These are phyloP conservation scores for Sclerospora graminicola DNA, from an alignment of 352 stramenopile genomes.

Conservation along the genomic window DNA sequence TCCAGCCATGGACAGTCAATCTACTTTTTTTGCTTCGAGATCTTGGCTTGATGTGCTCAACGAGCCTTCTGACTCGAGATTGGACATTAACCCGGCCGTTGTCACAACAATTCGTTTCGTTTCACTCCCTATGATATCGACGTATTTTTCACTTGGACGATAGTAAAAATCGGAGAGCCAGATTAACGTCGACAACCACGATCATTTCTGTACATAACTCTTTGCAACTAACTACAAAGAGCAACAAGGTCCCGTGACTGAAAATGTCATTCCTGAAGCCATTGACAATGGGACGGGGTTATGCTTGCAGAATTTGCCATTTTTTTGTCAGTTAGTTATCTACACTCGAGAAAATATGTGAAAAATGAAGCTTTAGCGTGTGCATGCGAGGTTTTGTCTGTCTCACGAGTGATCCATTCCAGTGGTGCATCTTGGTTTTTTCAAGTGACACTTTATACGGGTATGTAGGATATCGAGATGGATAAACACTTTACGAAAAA, in stretches of 20 bases:
- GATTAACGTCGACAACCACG: conserved; percentile 77
- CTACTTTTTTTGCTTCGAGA: conserved; percentile 13
- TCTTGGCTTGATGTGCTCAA: conserved; percentile 20
- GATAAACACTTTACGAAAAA: conserved; percentile 81
- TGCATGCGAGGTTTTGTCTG: no score
- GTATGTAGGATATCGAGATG: no score
- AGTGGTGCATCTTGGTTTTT: no score
- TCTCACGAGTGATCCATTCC: no score
- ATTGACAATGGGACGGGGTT: no score
- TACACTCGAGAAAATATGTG: no score
- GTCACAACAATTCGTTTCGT: conserved; percentile 34
- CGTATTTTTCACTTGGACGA: conserved; percentile 18
- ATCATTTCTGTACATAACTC: conserved; percentile 72
- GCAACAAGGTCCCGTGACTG: no score
- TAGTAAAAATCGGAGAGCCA: conserved; percentile 84
- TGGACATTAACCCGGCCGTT: conserved; percentile 33
- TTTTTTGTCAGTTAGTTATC: no score
- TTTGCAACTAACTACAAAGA: conserved; percentile 55
- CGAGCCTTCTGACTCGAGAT: conserved; percentile 31
- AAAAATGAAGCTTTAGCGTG: no score
- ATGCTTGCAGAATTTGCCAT: no score
- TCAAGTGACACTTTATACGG: no score
- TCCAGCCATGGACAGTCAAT: conserved; percentile 16
- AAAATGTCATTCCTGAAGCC: no score
- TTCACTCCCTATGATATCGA: conserved; percentile 16